These are phyloP conservation scores for Citrullus mucosospermus DNA, from an alignment of 306 rosid species.

Conservation along the genomic window DNA sequence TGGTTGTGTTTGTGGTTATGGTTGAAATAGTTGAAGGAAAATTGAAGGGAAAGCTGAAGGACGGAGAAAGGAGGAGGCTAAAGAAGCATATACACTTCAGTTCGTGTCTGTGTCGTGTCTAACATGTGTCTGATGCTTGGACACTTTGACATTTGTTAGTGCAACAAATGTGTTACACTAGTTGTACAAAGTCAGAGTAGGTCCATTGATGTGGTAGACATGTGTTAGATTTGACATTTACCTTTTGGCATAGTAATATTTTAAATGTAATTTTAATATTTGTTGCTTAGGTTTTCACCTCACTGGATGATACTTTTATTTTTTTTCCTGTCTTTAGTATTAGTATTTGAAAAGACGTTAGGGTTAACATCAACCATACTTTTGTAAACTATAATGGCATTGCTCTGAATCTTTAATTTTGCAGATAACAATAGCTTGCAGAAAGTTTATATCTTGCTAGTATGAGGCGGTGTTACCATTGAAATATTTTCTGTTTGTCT, in stretches of 20 bases:
- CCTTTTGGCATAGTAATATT: neutral
- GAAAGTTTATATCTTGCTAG: conserved; percentile 7
- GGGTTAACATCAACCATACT: neutral
- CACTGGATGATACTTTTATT: neutral
- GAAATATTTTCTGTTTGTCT: conserved; percentile 1
- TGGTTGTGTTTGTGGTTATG: too few species aligned
- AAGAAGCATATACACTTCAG: too few species aligned
- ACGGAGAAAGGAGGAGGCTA: too few species aligned
- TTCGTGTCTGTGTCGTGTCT: too few species aligned
- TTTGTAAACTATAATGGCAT: conserved; percentile 2
- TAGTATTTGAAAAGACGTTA: neutral
- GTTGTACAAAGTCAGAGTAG: too few species aligned
- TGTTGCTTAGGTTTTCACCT: neutral
- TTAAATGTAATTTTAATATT: neutral
- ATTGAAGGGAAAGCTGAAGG: too few species aligned
- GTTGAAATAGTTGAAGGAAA: too few species aligned
- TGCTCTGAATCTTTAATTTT: conserved; percentile 1
- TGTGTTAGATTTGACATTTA: neutral
- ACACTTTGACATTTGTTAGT: too few species aligned
- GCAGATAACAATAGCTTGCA: conserved; percentile 6
- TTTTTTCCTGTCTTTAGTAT: neutral
- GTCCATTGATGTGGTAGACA: too few species aligned
- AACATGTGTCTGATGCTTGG: too few species aligned
- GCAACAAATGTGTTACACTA: too few species aligned
- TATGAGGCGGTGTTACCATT: conserved; percentile 5